phyloP scores from a whole-genome alignment of 2,329 filamentous ascomycete genomes.

The Diaporthe citri region DNA sequence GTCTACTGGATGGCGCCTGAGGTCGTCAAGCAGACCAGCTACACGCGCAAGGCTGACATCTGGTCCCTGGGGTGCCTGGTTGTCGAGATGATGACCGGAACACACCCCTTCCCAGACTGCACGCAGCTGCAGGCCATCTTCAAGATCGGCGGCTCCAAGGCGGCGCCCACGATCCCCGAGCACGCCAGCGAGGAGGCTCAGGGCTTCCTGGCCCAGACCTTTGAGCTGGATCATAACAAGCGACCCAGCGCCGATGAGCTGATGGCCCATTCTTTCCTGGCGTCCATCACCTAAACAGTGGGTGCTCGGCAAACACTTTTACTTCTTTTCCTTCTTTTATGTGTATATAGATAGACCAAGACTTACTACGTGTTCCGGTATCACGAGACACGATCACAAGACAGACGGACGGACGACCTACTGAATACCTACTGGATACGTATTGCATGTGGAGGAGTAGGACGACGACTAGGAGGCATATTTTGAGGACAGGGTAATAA shows the following conservation, averaged over 20 bases:
- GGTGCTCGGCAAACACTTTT: background rate
- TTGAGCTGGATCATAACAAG: conserved; percentile 95
- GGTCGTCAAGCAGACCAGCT: conserved; percentile 96
- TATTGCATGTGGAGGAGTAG: conserved; percentile 24
- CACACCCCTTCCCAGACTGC: conserved; percentile 96
- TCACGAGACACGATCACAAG: conserved; percentile 34
- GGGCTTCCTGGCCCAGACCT: conserved; percentile 87
- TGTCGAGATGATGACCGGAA: conserved; percentile 99
- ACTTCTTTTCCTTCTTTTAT: conserved; percentile 10
- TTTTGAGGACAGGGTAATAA: conserved; percentile 18
- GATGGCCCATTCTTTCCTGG: conserved; percentile 84
- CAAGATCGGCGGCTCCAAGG: conserved; percentile 92
- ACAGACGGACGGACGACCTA: conserved; percentile 18
- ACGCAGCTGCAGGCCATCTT: conserved; percentile 98
- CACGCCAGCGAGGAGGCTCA: conserved; percentile 86
- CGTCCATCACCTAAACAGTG: conserved; percentile 70
- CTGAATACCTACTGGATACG: conserved; percentile 35
- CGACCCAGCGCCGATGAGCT: conserved; percentile 93
- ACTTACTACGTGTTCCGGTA: conserved; percentile 34
- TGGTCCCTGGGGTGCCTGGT: conserved; percentile 98
- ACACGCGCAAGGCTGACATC: conserved; percentile 98
- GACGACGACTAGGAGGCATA: background rate
- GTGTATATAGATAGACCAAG: conserved; percentile 38
- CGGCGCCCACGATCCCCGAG: conserved; percentile 89
- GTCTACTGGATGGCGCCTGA: conserved; percentile 99